phyloP scores from a whole-genome alignment of 2,329 filamentous ascomycete species.

The Ceratocystis albifundus region DNA sequence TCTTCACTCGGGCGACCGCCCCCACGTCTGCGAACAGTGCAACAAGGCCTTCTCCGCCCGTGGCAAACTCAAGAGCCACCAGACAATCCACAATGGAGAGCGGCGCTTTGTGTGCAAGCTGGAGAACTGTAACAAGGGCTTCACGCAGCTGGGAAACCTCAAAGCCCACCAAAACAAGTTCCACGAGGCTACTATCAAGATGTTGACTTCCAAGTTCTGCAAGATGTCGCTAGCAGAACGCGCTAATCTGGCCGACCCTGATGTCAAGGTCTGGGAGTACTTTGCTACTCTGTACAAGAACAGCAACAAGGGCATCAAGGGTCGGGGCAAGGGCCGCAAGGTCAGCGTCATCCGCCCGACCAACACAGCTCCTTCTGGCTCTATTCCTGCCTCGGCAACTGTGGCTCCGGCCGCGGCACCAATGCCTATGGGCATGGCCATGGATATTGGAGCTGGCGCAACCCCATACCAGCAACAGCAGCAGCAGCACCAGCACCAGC shows the following conservation, averaged over 20 bases:
- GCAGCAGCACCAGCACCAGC: slow-evolving; percentile 8
- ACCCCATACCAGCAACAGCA: not conserved
- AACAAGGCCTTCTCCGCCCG: slow-evolving; percentile 74
- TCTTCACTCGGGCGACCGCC: slow-evolving; percentile 76
- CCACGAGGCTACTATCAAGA: slow-evolving; percentile 60
- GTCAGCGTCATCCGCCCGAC: slow-evolving; percentile 34
- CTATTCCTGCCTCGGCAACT: not conserved
- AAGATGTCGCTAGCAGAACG: slow-evolving; percentile 48
- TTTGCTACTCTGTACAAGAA: slow-evolving; percentile 89
- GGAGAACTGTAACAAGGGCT: slow-evolving; percentile 74
- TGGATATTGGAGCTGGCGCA: not conserved
- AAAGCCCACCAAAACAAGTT: slow-evolving; percentile 97
- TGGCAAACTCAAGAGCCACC: slow-evolving; percentile 74
- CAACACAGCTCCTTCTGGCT: not conserved
- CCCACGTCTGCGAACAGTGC: slow-evolving; percentile 68
- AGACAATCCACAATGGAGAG: slow-evolving; percentile 62
- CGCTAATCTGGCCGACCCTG: slow-evolving; percentile 46
- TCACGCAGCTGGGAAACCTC: slow-evolving; percentile 82
- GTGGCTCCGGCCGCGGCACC: not conserved
- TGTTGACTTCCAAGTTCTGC: slow-evolving; percentile 60
- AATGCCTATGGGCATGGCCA: slow-evolving; percentile 1
- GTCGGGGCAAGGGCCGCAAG: slow-evolving; percentile 72
- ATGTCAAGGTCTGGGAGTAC: slow-evolving; percentile 72
- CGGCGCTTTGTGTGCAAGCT: slow-evolving; percentile 75
- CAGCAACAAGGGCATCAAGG: slow-evolving; percentile 97